phyloP scores from a whole-genome alignment of 306 rosid species.

The Abrus precatorius region DNA sequence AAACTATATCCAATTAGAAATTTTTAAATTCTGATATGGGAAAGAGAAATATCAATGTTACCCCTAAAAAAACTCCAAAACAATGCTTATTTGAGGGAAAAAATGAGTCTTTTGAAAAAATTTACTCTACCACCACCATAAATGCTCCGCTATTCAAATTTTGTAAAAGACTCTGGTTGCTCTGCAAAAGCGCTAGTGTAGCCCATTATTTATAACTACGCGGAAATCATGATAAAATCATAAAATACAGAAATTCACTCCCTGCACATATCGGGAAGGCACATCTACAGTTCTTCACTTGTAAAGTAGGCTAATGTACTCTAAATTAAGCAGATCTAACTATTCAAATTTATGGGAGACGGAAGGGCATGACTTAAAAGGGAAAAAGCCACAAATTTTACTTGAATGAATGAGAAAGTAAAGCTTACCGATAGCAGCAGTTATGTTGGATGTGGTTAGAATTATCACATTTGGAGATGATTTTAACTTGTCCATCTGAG shows the following conservation, averaged over 20 bases:
- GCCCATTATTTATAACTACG: no score
- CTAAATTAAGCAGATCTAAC: slow-evolving; percentile 22
- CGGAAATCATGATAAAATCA: not conserved
- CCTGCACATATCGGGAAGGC: not conserved
- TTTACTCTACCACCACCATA: no score
- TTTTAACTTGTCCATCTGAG: slow-evolving; percentile 95
- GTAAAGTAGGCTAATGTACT: slow-evolving; percentile 18
- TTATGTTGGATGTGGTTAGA: slow-evolving; percentile 94
- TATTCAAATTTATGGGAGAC: slow-evolving; percentile 31
- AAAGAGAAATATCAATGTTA: no score
- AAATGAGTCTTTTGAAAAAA: no score
- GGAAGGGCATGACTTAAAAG: not conserved
- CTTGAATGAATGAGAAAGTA: slow-evolving; percentile 29
- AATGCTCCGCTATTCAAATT: no score
- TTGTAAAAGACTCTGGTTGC: no score
- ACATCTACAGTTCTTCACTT: slow-evolving; percentile 23
- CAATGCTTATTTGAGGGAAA: no score
- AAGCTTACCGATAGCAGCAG: slow-evolving; percentile 91
- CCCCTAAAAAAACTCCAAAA: no score
- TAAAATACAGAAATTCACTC: slow-evolving; percentile 15
- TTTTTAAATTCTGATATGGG: no score
- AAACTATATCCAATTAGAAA: no score
- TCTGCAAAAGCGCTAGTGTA: no score
- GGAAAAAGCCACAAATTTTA: slow-evolving; percentile 4
- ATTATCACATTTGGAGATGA: slow-evolving; percentile 88